phyloP scores from a whole-genome alignment of 140 eudicot genomes.

The Cichorium intybus region DNA sequence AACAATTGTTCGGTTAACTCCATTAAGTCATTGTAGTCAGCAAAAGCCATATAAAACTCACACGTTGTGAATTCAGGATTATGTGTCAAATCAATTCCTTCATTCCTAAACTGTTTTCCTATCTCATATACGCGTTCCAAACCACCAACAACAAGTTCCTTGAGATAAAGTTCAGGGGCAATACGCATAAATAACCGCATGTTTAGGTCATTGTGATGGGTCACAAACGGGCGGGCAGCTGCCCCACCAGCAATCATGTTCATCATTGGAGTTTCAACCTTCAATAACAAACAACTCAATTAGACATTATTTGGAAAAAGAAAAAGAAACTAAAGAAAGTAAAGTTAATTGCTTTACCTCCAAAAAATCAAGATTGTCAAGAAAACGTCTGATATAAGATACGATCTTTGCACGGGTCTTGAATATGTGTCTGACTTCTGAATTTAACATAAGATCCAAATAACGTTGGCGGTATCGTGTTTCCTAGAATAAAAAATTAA shows the following conservation, averaged over 20 bases:
- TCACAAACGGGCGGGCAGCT: slow-evolving; percentile 95
- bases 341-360: slow-evolving; percentile 47
- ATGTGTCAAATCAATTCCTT: slow-evolving; percentile 91
- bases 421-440: slow-evolving; percentile 74
- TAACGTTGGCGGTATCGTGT: slow-evolving; percentile 92
- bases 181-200: slow-evolving; percentile 88
- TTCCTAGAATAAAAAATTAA: slow-evolving; percentile 50
- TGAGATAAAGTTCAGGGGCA: slow-evolving; percentile 91
- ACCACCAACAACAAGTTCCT: slow-evolving; percentile 96
- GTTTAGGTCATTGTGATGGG: slow-evolving; percentile 86
- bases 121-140: slow-evolving; percentile 90
- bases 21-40: slow-evolving; percentile 90
- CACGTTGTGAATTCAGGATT: slow-evolving; percentile 96
- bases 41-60: slow-evolving; percentile 92
- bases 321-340: neutral
- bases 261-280: slow-evolving; percentile 99
- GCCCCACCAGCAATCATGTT: slow-evolving; percentile 99
- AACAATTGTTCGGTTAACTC: slow-evolving; percentile 70
- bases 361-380: slow-evolving; percentile 68
- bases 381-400: slow-evolving; percentile 62
- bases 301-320: neutral
- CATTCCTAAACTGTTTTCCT: slow-evolving; percentile 94
- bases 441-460: slow-evolving; percentile 78
- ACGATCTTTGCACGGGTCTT: slow-evolving; percentile 73
- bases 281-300: neutral